Percentiles rank a stretch among this genome's conserved stretches.
Evolutionary conservation across 2,329 filamentous ascomycete species (phyloP).

Genomic region (Aspergillus sp.): DNA sequence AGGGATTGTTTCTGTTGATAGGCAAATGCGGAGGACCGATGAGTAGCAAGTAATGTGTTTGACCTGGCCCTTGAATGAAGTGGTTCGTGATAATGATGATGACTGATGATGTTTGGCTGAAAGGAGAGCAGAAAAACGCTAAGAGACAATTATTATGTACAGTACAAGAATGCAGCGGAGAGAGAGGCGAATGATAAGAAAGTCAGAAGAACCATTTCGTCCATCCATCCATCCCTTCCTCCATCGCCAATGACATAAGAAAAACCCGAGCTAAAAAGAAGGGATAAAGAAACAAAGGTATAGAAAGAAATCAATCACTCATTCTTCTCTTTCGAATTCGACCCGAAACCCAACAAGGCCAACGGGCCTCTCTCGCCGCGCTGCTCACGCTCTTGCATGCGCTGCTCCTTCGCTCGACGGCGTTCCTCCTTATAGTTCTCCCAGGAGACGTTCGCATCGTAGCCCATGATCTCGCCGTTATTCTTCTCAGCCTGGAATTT

Average conservation of each 20-base stretch:
- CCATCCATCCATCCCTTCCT: not conserved
- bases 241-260: not conserved
- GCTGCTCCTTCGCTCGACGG: conserved; percentile 31
- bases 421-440: conserved; percentile 38
- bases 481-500: conserved; percentile 24
- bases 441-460: conserved; percentile 31
- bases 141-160: conserved; percentile 4
- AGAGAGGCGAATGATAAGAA: not conserved
- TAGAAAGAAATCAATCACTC: conserved; percentile 10
- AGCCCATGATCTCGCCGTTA: not conserved
- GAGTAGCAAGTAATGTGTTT: no score
- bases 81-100: not conserved
- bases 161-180: not conserved
- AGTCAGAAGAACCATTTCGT: no score
- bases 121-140: conserved; percentile 1
- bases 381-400: conserved; percentile 25
- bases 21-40: no score
- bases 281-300: no score
- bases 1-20: not conserved
- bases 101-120: not conserved
- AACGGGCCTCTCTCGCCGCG: conserved; percentile 19
- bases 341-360: conserved; percentile 17
- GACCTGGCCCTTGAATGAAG: not conserved
- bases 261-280: not conserved
- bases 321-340: conserved; percentile 19